Percentiles rank a stretch among this genome's conserved stretches.
Evolutionary conservation across 73 alveolate species (phyloP).

Genomic region (Breviolum minutum): DNA sequence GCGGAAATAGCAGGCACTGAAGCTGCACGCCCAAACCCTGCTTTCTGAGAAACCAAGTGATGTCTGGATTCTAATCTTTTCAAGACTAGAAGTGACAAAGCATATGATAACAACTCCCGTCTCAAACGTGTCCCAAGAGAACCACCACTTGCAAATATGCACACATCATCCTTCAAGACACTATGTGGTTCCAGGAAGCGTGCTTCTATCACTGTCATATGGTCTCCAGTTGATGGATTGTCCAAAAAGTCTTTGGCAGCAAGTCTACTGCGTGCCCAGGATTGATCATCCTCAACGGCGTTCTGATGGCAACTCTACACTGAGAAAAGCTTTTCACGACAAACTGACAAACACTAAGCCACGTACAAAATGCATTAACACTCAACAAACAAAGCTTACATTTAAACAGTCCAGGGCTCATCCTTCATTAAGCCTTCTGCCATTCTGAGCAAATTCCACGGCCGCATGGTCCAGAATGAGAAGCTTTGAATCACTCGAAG

Average conservation of each 20-base stretch:
- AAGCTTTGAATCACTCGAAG: constrained; percentile 16
- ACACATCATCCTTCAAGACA: not conserved
- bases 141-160: not conserved
- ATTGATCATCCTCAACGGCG: not conserved
- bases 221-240: not conserved
- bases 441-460: constrained; percentile 1
- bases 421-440: not conserved
- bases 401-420: not conserved
- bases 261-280: not conserved
- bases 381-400: no score
- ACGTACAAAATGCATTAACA: no score
- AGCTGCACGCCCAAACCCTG: not conserved
- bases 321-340: no score
- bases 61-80: not conserved
- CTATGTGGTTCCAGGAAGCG: not conserved
- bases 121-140: not conserved
- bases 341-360: no score
- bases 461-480: not conserved
- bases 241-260: not conserved
- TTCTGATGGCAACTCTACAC: no score
- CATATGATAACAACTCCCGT: not conserved
- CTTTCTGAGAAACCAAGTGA: not conserved
- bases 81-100: not conserved
- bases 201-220: not conserved
- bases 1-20: constrained; percentile 13